Conservation (phyloP, 2,329 filamentous ascomycete species). For the Didymella pomorum region DNA sequence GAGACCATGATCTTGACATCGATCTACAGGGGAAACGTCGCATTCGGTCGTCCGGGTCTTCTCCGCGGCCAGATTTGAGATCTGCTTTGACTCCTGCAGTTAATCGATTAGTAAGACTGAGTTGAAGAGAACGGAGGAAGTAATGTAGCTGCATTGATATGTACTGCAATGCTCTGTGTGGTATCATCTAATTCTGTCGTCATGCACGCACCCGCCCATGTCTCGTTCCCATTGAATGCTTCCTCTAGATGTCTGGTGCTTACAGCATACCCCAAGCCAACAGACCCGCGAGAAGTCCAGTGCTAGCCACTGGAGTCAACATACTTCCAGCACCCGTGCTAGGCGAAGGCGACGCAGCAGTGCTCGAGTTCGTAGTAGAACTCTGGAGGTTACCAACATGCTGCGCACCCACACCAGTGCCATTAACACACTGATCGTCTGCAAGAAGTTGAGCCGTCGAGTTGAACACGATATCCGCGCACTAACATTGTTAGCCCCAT, state of each 20-base stretch:
- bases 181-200: not conserved
- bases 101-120: not conserved
- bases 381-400: conserved; percentile 34
- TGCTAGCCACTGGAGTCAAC: conserved; percentile 29
- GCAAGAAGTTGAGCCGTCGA: conserved; percentile 48
- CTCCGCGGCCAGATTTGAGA: no score
- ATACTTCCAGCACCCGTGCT: conserved; percentile 27
- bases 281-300: conserved; percentile 28
- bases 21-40: no score
- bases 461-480: conserved; percentile 56
- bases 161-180: not conserved
- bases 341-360: conserved; percentile 1
- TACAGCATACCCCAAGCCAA: conserved; percentile 33
- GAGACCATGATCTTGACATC: no score
- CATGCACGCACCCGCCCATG: not conserved
- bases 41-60: no score
- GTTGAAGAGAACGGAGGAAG: not conserved
- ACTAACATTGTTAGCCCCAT: conserved; percentile 41
- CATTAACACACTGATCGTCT: conserved; percentile 51
- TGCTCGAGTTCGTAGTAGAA: conserved; percentile 9
- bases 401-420: conserved; percentile 50
- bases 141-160: not conserved
- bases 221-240: no score
- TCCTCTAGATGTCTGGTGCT: not conserved
- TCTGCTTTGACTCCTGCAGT: not conserved